Evolutionary conservation across 2,329 filamentous ascomycete genomes (phyloP).

Genomic region (Ophiostoma sp.): DNA sequence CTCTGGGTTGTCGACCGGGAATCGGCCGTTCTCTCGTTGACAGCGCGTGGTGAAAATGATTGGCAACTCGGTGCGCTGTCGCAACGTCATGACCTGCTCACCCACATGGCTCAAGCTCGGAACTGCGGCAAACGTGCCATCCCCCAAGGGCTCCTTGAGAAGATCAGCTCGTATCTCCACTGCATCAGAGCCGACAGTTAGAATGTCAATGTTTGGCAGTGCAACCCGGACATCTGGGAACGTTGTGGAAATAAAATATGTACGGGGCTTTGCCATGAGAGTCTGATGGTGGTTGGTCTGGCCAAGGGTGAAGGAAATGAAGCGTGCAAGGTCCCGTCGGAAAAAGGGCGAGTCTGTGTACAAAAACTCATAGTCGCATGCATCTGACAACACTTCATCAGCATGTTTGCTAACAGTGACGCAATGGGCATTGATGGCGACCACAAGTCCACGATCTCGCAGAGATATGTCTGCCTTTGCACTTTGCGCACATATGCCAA

Average conservation of each 20-base stretch:
- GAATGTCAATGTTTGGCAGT: constrained; percentile 76
- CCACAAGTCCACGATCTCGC: constrained; percentile 54
- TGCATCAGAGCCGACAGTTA: constrained; percentile 80
- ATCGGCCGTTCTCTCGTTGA: constrained; percentile 73
- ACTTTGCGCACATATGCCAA: constrained; percentile 56
- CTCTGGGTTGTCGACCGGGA: constrained; percentile 72
- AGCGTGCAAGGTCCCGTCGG: constrained; percentile 69
- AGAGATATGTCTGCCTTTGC: constrained; percentile 53
- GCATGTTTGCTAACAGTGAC: constrained; percentile 65
- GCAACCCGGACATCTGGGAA: constrained; percentile 81
- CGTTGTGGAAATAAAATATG: constrained; percentile 81
- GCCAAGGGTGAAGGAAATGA: constrained; percentile 72
- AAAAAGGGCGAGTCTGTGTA: constrained; percentile 69
- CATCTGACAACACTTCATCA: constrained; percentile 57
- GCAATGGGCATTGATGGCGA: constrained; percentile 72
- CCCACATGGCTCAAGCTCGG: constrained; percentile 80
- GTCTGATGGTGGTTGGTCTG: constrained; percentile 74
- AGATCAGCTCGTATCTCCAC: constrained; percentile 82
- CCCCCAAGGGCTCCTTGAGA: constrained; percentile 61
- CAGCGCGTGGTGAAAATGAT: constrained; percentile 85
- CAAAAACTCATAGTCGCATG: constrained; percentile 81
- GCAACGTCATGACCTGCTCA: constrained; percentile 75
- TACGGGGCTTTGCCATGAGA: constrained; percentile 69
- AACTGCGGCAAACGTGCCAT: constrained; percentile 58
- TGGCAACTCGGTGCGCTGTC: constrained; percentile 79